Base-by-base conservation (phyloP, 2,329 filamentous ascomycete genomes). In the Bipolaris bicolor region DNA sequence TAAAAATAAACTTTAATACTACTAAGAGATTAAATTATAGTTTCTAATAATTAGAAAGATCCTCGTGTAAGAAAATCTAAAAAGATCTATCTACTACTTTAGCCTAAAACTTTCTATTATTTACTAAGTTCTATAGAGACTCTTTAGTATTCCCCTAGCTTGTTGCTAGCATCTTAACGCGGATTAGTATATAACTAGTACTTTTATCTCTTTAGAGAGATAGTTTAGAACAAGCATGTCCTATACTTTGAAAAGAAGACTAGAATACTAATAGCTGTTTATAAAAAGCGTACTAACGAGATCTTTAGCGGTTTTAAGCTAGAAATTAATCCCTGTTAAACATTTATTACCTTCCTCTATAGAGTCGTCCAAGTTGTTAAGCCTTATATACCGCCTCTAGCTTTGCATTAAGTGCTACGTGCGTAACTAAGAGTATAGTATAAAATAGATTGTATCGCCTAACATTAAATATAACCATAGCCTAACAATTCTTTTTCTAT, bases 11-110 rank as follows among this genome's bases (percentile, higher is more conserved):
- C 22, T 58, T 58, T 3, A 58, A 43, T 26, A 20, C 34, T 43
- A 50, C 13, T 2, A 58, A 41, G n/a, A 58, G 18, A 29, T 54
- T 24, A 11, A 41, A 43, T 41, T 58, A 26, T n/a, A 58, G 26
- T 3, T n/a, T 33, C 37, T 15, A 58, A 29, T 54, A 37, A 10
- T 34, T 34, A 5, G 18, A 33, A 1, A 50, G 20, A 2, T 43
- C 34, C 7, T 58, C 40, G 29, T 58, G 50, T 24, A 57, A 36
- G 18, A 43, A 41, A 10, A 57, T 33, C 3, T 43, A 15, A 10
- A 52, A 53, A 3, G 26, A 18, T 48, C 51, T 44, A 43, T 56
- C 41, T 24, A 11, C 31, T 6, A 56, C 34, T n/a, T 56, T 18
- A 18, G 41, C 47, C 41, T 56, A 26, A 36, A 56, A 51, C 15